Evolutionary conservation across 495 filamentous ascomycete species (phyloP).

Genomic region (Evernia prunastri): DNA sequence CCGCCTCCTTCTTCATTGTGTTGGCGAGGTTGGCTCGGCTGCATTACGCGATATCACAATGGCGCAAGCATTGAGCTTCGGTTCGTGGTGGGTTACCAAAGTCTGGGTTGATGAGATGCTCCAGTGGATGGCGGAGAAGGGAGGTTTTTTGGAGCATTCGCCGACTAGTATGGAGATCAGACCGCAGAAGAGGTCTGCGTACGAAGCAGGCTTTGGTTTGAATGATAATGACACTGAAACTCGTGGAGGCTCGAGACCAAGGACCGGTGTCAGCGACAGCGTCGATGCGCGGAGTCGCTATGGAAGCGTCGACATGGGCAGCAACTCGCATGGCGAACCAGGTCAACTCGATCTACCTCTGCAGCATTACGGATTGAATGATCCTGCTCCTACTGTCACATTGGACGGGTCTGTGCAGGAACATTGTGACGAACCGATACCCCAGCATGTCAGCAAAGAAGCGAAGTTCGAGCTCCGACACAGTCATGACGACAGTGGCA

Average conservation of each 20-base stretch:
- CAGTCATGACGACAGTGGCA: slow-evolving; percentile 62
- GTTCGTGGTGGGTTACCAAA: slow-evolving; percentile 97
- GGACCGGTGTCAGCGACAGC: slow-evolving; percentile 20
- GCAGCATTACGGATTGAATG: slow-evolving; percentile 17
- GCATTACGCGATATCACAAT: slow-evolving; percentile 77
- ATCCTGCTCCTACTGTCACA: neutral
- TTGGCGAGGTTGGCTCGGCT: slow-evolving; percentile 60
- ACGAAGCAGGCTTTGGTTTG: slow-evolving; percentile 16
- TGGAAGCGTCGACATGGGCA: slow-evolving; percentile 14
- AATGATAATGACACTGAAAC: slow-evolving; percentile 27
- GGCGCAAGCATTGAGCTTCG: slow-evolving; percentile 75
- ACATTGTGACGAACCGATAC: neutral
- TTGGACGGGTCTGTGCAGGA: slow-evolving; percentile 23
- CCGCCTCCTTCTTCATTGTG: slow-evolving; percentile 60
- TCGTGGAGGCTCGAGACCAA: slow-evolving; percentile 29
- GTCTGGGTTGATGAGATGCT: slow-evolving; percentile 97
- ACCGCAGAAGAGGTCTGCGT: slow-evolving; percentile 27
- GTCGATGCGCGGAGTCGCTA: slow-evolving; percentile 16
- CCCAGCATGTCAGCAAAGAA: slow-evolving; percentile 9
- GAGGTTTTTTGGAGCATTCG: slow-evolving; percentile 73
- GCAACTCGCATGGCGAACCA: slow-evolving; percentile 26
- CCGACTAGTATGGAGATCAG: slow-evolving; percentile 36
- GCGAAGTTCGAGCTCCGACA: slow-evolving; percentile 17
- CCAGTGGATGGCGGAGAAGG: slow-evolving; percentile 82
- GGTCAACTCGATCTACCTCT: slow-evolving; percentile 33